phyloP scores from a whole-genome alignment of 371 early-diverging fungal species.

The Rhizomucor miehei region DNA sequence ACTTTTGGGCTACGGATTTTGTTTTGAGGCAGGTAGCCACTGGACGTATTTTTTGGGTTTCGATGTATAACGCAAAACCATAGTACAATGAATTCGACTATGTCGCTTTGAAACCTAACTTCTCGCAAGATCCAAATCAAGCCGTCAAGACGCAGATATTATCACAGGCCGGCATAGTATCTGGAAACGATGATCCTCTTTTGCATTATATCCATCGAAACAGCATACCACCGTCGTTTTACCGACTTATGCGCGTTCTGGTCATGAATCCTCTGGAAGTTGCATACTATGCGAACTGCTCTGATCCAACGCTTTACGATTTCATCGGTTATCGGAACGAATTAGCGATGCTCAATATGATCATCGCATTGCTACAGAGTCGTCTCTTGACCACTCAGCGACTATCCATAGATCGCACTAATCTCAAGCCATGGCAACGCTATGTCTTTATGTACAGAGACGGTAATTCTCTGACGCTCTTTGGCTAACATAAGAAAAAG shows the following conservation, averaged over 20 bases:
- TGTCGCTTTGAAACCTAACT: slow-evolving; percentile 54
- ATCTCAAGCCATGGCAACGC: slow-evolving; percentile 31
- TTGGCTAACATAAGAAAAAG: too few relatives aligned
- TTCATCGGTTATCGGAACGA: slow-evolving; percentile 53
- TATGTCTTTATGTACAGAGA: slow-evolving; percentile 48
- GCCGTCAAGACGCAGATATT: slow-evolving; percentile 44
- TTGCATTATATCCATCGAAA: slow-evolving; percentile 41
- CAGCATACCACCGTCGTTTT: slow-evolving; percentile 38
- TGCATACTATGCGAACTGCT: slow-evolving; percentile 17
- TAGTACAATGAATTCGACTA: slow-evolving; percentile 50
- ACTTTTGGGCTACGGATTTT: slow-evolving; percentile 63
- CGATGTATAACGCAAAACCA: too few relatives aligned
- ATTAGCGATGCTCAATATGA: slow-evolving; percentile 45
- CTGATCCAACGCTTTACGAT: slow-evolving; percentile 20
- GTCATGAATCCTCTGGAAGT: slow-evolving; percentile 58
- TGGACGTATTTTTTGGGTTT: not conserved
- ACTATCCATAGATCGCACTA: slow-evolving; percentile 8
- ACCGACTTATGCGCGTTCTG: slow-evolving; percentile 58
- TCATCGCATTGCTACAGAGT: slow-evolving; percentile 24
- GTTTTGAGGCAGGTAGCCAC: slow-evolving; percentile 36
- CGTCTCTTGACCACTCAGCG: slow-evolving; percentile 26
- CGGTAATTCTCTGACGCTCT: slow-evolving; percentile 40
- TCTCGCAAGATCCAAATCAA: slow-evolving; percentile 53
- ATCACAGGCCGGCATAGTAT: slow-evolving; percentile 27
- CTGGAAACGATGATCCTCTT: slow-evolving; percentile 28